phyloP scores from a whole-genome alignment of 495 filamentous ascomycete species.

The Talaromyces stipitatus region DNA sequence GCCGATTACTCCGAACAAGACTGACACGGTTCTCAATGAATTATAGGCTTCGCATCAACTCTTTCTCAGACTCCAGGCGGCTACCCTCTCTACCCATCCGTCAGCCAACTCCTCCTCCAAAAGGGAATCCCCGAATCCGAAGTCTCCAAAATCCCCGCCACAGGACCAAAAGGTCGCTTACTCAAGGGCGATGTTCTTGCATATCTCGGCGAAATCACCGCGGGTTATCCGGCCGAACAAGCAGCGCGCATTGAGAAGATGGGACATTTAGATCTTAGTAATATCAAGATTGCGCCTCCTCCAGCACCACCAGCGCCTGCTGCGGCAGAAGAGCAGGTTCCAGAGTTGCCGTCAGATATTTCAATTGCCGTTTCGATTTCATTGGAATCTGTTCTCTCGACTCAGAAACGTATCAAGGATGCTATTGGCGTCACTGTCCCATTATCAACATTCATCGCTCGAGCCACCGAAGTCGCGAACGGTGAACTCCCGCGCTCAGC shows the following conservation, averaged over 20 bases:
- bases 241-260: slow-evolving; percentile 64
- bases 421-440: slow-evolving; percentile 72
- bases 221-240: slow-evolving; percentile 60
- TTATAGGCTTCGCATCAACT: slow-evolving; percentile 24
- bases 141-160: slow-evolving; percentile 71
- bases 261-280: slow-evolving; percentile 81
- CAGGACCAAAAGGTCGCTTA: slow-evolving; percentile 80
- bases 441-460: slow-evolving; percentile 76
- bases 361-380: slow-evolving; percentile 61
- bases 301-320: slow-evolving; percentile 34
- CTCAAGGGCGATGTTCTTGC: slow-evolving; percentile 95
- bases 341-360: slow-evolving; percentile 24
- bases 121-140: slow-evolving; percentile 65
- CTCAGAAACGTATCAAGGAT: slow-evolving; percentile 70
- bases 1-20: not conserved
- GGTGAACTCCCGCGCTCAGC: slow-evolving; percentile 65
- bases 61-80: slow-evolving; percentile 52
- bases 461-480: slow-evolving; percentile 80
- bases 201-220: slow-evolving; percentile 69
- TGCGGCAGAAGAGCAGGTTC: slow-evolving; percentile 24
- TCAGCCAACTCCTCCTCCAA: slow-evolving; percentile 69
- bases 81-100: slow-evolving; percentile 81
- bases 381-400: slow-evolving; percentile 64
- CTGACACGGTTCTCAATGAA: not conserved
- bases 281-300: slow-evolving; percentile 76